Base-by-base conservation (phyloP, 2,329 filamentous ascomycete genomes). In the Zopfia rhizophila region DNA sequence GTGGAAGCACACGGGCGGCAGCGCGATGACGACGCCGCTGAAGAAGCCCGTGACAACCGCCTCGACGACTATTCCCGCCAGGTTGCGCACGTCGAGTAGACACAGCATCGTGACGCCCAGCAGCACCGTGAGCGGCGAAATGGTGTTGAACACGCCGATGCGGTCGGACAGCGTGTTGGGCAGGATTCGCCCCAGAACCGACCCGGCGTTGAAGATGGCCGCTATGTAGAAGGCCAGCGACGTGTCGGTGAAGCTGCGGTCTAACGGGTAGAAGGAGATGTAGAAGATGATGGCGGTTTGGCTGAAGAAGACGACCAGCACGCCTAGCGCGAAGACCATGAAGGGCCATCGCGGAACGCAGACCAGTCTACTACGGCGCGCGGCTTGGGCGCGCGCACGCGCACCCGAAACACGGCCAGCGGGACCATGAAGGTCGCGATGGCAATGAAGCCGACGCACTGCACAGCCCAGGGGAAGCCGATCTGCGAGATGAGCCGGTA, bases 1-100 rank as follows among this genome's bases (percentile, higher is more conserved):
- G 5, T 67, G 65, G 37, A 79, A 72, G 31, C 66, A 63, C 1
- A 85, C 79, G 0, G 87, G 84, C 10, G 74, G 76, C 19, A 89
- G 72, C 1, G 80, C 81, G 35, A 89, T 81, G 58, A 84, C 86
- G 1, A 82, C 82, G n/a, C 87, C 87, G 0, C 83, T 86, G 6
- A 79, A 78, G 63, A 89, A 88, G 14, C 87, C 87, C n/a, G 45
- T 60, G 38, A 72, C 69, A 1, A 70, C 63, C 7, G 62, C 54
- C 30, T 60, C 71, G 36, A 58, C 55, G n/a, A 72, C 62, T 17
- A 69, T 46, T 4, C 49, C 13, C 5, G 13, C 48, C 65, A 2
- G 82, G 83, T 32, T 78, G 13, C 82, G 66, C 79, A 81, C 83
- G 12, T 87, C 69, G 1, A 73, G 78, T 0, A 82, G 64, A 2